A percentile compares a stretch with the other conserved stretches of the same genome.
phyloP scores from a whole-genome alignment of 1,284 basidiomycete genomes.

The Rhodotorula sp. region DNA sequence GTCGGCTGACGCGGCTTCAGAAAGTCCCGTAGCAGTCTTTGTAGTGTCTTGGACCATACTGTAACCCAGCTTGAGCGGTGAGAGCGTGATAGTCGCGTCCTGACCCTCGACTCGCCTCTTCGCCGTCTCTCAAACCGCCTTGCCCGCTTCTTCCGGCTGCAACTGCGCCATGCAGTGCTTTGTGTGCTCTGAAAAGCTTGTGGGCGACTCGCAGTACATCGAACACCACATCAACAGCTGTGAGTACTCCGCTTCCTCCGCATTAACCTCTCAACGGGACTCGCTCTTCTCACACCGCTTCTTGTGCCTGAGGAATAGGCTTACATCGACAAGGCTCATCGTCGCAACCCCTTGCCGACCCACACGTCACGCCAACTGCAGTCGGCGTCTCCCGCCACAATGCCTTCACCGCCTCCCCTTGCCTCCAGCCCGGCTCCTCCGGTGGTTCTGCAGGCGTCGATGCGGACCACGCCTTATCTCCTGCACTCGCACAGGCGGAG shows the following conservation, averaged over 20 bases:
- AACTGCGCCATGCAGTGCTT: conserved; percentile 22
- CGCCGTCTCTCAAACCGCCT: too few relatives aligned
- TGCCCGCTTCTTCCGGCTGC: too few relatives aligned
- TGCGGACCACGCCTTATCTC: neutral
- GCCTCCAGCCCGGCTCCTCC: neutral
- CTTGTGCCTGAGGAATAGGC: neutral
- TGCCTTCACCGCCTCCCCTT: neutral
- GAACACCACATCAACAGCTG: conserved; percentile 33
- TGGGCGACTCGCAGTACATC: conserved; percentile 23
- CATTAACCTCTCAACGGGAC: neutral
- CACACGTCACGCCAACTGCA: neutral
- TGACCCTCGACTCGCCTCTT: too few relatives aligned
- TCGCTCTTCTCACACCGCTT: neutral
- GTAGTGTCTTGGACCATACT: too few relatives aligned
- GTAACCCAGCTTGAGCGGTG: too few relatives aligned
- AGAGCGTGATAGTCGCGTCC: too few relatives aligned
- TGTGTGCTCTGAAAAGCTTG: conserved; percentile 15
- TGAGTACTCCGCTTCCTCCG: neutral
- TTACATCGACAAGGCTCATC: conserved; percentile 19
- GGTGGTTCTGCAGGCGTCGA: neutral
- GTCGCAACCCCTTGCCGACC: neutral
- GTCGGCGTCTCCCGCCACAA: neutral
- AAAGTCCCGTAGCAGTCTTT: too few relatives aligned
- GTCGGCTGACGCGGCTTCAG: too few relatives aligned
- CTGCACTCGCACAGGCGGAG: neutral